Base-by-base conservation (phyloP, 148 eudicot species). In the Polygonum maritimum region DNA sequence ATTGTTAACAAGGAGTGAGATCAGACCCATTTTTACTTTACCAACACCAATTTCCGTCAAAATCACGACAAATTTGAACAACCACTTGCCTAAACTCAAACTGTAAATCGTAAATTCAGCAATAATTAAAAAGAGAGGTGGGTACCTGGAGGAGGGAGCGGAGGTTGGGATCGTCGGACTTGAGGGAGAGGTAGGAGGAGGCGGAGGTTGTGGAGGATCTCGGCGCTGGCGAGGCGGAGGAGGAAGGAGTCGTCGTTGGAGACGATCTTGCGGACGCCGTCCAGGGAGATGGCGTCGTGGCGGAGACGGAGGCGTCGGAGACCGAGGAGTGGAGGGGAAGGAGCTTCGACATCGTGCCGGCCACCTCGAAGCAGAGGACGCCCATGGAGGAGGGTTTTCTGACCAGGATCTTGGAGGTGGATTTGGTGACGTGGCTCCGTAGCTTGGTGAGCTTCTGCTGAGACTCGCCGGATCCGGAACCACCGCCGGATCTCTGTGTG, bases 211-310 rank as follows among this genome's bases (percentile, higher is more conserved):
- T 88, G 87, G 21, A 88, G 79, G 51, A 90, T 71, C 76, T 94
- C 98, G 0, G 97, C 90, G 31, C 88, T 85, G 4, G 96, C 92
- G 8, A 94, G 82, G 57, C 84, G 76, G 7, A 90, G 79, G n/a
- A 94, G 87, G 75, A 94, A 92, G 16, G 84, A 75, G 7, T 90
- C 97, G 75, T 94, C 93, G 74, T 84, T 83, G 16, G 98, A 94
- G 54, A 94, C 90, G 71, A 94, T 85, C 51, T 91, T 90, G 0
- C 86, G 89, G 5, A 92, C 91, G 15, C 98, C 98, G 78, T 86
- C 87, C 0, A 87, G 78, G 5, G 82, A 52, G 3, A 91, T 65
- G 3, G 85, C 81, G 21, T 91, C 91, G 47, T 78, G 84, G 16
- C 81, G 83, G 4, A 40, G 41, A 92, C 70, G 74, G 82, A 57